These are phyloP conservation scores for Grifola frondosa DNA, from an alignment of 1,284 basidiomycete species.

Conservation along the genomic window DNA sequence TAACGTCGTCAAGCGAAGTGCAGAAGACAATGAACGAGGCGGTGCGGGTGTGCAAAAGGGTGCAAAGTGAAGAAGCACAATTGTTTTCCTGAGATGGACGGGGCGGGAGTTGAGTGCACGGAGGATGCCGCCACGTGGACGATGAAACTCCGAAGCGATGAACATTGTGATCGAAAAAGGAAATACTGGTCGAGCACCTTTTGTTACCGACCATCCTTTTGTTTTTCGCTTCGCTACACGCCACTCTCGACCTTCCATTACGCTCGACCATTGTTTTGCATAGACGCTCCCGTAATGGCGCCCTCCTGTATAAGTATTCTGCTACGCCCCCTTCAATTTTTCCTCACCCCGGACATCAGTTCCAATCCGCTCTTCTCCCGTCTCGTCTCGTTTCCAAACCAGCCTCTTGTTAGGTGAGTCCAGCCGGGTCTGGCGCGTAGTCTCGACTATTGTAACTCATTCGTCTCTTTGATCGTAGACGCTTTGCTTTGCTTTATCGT, in stretches of 20 bases:
- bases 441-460: too few relatives aligned
- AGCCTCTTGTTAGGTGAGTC: constrained; percentile 36
- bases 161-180: constrained; percentile 31
- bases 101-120: constrained; percentile 3
- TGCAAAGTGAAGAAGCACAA: constrained; percentile 17
- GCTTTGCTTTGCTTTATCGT: constrained; percentile 24
- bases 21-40: constrained; percentile 17
- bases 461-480: constrained; percentile 15
- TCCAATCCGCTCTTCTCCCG: constrained; percentile 32
- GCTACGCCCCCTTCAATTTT: constrained; percentile 14
- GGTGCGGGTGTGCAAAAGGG: constrained; percentile 17
- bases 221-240: constrained; percentile 35
- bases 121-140: constrained; percentile 19
- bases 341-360: constrained; percentile 38
- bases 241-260: constrained; percentile 14
- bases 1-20: not conserved
- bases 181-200: constrained; percentile 25
- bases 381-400: constrained; percentile 28
- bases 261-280: constrained; percentile 31
- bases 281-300: constrained; percentile 20
- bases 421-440: too few relatives aligned
- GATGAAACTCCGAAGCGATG: constrained; percentile 15
- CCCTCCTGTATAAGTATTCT: constrained; percentile 32
- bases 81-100: constrained; percentile 20
- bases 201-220: constrained; percentile 31